Evolutionary conservation across 805 yeast genomes (phyloP).

Genomic region (Zygosaccharomyces pseudorouxii): DNA sequence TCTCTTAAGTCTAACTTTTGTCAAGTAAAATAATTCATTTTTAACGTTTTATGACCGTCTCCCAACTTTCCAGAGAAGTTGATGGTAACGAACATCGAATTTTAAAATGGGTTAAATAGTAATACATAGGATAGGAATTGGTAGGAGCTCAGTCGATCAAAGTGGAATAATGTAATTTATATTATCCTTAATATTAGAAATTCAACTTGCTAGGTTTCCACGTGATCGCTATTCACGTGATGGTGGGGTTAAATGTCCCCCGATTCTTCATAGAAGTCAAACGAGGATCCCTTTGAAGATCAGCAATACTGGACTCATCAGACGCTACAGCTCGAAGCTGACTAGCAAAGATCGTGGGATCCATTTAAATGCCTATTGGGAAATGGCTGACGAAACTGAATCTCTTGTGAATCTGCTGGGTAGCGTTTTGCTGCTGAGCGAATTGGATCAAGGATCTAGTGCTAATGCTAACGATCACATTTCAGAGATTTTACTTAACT

Average conservation of each 20-base stretch:
- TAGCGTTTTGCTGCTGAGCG: constrained; percentile 3
- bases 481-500: constrained; percentile 8
- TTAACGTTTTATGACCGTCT: not conserved
- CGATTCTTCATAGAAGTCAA: not conserved
- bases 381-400: constrained; percentile 10
- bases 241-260: not conserved
- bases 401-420: constrained; percentile 8
- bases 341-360: too few relatives aligned
- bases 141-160: too few relatives aligned
- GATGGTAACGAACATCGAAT: too few relatives aligned
- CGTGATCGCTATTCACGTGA: not conserved
- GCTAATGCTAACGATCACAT: constrained; percentile 6
- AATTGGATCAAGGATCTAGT: constrained; percentile 7
- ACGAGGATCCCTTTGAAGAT: not conserved
- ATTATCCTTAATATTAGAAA: too few relatives aligned
- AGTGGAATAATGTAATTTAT: too few relatives aligned
- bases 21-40: too few relatives aligned
- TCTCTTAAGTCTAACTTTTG: too few relatives aligned
- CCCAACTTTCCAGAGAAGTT: too few relatives aligned
- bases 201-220: too few relatives aligned
- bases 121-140: too few relatives aligned
- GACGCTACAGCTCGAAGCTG: not conserved
- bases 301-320: not conserved
- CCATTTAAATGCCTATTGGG: not conserved
- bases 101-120: too few relatives aligned